A percentile compares a stretch with the other conserved stretches of the same genome.
phyloP scores from a whole-genome alignment of 495 filamentous ascomycete genomes.

The Annulohypoxylon bovei region DNA sequence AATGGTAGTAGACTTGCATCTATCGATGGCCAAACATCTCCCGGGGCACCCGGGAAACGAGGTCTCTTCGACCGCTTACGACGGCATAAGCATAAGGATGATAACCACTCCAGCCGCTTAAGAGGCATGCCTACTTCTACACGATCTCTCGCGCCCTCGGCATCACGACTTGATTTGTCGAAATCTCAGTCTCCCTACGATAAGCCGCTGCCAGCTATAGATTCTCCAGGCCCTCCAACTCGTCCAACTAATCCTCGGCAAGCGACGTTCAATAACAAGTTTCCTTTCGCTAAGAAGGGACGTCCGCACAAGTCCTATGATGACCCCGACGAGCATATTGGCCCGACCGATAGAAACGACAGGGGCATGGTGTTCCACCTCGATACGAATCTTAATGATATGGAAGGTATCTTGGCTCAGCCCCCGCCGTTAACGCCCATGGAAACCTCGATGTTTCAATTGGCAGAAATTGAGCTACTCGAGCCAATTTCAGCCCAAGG shows the following conservation, averaged over 20 bases:
- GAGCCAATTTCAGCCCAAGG: conserved; percentile 48
- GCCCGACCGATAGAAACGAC: conserved; percentile 55
- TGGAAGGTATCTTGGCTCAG: conserved; percentile 82
- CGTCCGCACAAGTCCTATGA: conserved; percentile 50
- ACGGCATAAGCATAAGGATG: conserved; percentile 68
- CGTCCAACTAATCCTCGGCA: conserved; percentile 58
- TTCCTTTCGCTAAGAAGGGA: conserved; percentile 60
- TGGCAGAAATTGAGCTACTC: conserved; percentile 51
- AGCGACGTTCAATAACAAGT: conserved; percentile 68
- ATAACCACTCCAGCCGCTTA: conserved; percentile 56
- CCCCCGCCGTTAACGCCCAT: conserved; percentile 71
- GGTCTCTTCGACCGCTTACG: conserved; percentile 73
- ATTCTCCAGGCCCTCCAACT: conserved; percentile 7
- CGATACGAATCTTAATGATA: conserved; percentile 83
- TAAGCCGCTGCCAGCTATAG: conserved; percentile 53
- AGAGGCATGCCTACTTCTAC: conserved; percentile 66
- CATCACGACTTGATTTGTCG: conserved; percentile 61
- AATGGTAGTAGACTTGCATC: conserved; percentile 57
- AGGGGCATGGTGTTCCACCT: conserved; percentile 68
- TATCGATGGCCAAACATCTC: conserved; percentile 68
- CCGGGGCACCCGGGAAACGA: conserved; percentile 67
- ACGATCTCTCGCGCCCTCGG: conserved; percentile 61
- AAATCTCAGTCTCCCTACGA: conserved; percentile 56
- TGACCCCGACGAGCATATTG: conserved; percentile 59
- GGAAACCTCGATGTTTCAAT: conserved; percentile 63